phyloP scores from a whole-genome alignment of 169 alveolate genomes.

The Eimeria necatrix region DNA sequence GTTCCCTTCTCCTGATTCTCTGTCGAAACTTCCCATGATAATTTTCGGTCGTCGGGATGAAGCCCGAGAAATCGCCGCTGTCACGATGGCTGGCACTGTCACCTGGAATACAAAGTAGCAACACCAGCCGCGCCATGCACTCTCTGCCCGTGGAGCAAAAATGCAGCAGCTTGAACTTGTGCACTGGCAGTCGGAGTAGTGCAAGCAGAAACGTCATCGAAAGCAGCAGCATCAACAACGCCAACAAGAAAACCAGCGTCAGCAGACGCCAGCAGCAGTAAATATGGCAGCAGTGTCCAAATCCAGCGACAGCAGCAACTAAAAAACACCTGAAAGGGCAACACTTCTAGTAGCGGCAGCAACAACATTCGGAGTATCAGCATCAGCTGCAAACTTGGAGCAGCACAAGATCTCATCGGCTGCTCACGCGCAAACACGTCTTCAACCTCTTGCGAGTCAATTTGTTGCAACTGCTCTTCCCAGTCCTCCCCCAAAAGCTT shows the following conservation, averaged over 20 bases:
- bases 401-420: too few relatives aligned
- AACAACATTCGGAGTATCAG: not conserved
- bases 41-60: not conserved
- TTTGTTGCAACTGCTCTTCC: conserved; percentile 63
- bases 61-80: not conserved
- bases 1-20: conserved; percentile 71
- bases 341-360: not conserved
- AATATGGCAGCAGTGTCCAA: not conserved
- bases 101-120: not conserved
- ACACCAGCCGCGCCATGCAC: not conserved
- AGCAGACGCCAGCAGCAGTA: not conserved
- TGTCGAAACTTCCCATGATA: conserved; percentile 70
- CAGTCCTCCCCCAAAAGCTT: conserved; percentile 74
- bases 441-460: conserved; percentile 37
- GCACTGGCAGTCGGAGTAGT: not conserved
- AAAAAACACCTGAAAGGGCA: not conserved
- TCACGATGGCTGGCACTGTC: not conserved
- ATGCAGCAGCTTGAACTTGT: not conserved
- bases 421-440: conserved; percentile 40
- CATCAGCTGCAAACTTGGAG: not conserved
- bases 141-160: not conserved
- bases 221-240: not conserved
- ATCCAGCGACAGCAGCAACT: not conserved
- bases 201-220: not conserved
- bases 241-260: not conserved